Evolutionary conservation across 1,284 basidiomycete species (phyloP).

Genomic region (Polyporus tsugae): DNA sequence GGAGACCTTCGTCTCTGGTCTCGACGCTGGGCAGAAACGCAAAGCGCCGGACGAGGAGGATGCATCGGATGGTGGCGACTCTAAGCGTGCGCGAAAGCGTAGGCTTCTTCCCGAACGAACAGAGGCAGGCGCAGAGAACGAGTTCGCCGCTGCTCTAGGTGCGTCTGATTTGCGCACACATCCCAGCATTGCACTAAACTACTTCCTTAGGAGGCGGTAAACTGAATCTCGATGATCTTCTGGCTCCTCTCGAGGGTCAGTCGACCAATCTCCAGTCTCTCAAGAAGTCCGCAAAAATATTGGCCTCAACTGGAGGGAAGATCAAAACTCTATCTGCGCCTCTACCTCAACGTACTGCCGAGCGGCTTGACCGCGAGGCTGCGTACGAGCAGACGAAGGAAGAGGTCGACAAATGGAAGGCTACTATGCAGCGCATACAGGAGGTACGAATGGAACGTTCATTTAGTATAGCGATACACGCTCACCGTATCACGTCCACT

Average conservation of each 20-base stretch:
- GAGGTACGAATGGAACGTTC: constrained; percentile 55
- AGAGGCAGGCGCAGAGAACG: constrained; percentile 79
- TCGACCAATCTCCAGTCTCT: constrained; percentile 69
- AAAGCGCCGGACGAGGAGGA: constrained; percentile 60
- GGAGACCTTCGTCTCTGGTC: constrained; percentile 74
- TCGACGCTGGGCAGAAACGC: constrained; percentile 78
- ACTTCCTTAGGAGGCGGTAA: constrained; percentile 55
- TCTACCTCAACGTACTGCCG: constrained; percentile 86
- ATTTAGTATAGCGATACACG: not conserved
- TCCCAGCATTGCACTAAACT: not conserved
- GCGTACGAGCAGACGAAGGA: constrained; percentile 94
- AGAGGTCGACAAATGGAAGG: constrained; percentile 94
- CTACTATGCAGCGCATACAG: constrained; percentile 88
- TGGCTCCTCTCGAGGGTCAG: constrained; percentile 67
- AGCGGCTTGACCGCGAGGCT: constrained; percentile 91
- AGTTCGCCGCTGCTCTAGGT: constrained; percentile 70
- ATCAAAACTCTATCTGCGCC: constrained; percentile 83
- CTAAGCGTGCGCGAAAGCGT: constrained; percentile 57
- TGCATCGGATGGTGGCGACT: constrained; percentile 39
- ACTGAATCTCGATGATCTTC: constrained; percentile 77
- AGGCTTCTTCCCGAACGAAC: constrained; percentile 75
- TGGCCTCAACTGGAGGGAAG: constrained; percentile 58
- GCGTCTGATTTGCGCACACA: constrained; percentile 22
- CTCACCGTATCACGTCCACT: not conserved
- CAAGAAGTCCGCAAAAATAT: constrained; percentile 72